A percentile compares a stretch with the other conserved stretches of the same genome.
phyloP scores from a whole-genome alignment of 768 basidiomycete genomes.

The Pulveroboletus sp. region DNA sequence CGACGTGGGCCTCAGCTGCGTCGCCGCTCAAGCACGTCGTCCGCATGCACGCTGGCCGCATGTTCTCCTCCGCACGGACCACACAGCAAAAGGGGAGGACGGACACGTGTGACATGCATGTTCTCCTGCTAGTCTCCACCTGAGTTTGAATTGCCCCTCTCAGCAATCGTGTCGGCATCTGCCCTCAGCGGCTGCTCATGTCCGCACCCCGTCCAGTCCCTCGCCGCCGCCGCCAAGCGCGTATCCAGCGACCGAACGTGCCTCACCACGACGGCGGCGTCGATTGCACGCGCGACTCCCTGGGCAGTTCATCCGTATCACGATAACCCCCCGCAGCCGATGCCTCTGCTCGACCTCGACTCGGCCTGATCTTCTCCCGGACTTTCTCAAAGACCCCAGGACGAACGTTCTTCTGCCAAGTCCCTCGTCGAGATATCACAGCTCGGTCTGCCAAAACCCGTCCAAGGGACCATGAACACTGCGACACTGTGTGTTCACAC shows the following conservation, averaged over 20 bases:
- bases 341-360: not conserved
- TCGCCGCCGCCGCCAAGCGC: too few species aligned
- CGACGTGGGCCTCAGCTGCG: not conserved
- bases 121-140: slow-evolving; percentile 2
- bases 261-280: slow-evolving; percentile 2
- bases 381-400: not conserved
- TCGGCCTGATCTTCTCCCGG: too few species aligned
- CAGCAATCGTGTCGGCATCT: slow-evolving; percentile 10
- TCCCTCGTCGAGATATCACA: too few species aligned
- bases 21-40: slow-evolving; percentile 16
- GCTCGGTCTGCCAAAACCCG: not conserved
- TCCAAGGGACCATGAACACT: not conserved
- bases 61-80: slow-evolving; percentile 20
- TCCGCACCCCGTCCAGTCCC: slow-evolving; percentile 3
- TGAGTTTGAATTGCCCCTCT: not conserved
- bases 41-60: slow-evolving; percentile 17
- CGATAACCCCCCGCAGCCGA: not conserved
- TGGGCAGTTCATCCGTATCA: not conserved
- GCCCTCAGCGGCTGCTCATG: slow-evolving; percentile 6
- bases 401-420: not conserved
- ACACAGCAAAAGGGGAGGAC: slow-evolving; percentile 15
- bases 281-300: not conserved
- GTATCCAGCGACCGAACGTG: too few species aligned
- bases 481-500: not conserved
- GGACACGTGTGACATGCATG: slow-evolving; percentile 24